Base-by-base conservation (phyloP, 495 filamentous ascomycete genomes). In the Talaromyces wortmannii region DNA sequence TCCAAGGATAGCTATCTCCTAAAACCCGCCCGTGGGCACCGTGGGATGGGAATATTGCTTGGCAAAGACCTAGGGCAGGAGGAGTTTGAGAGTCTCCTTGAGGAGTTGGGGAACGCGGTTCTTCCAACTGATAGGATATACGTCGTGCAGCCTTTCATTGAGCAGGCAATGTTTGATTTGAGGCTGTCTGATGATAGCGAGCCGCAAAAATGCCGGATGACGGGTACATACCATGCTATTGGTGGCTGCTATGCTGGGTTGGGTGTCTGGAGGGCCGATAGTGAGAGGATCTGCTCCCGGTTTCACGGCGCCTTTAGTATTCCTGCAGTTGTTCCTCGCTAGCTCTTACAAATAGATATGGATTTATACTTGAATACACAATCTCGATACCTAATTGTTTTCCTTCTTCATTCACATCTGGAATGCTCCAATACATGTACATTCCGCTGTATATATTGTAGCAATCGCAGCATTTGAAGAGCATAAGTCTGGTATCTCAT, bases 21-120 rank as follows among this genome's bases (percentile, higher is more conserved):
- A 5, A 77, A 77, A 46, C 69, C 67, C 0, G 68, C 63, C 40
- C 57, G 67, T 18, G 55, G 66, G 1, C 73, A 70, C 0, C 69
- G 68, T 30, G 73, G 74, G 0, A 69, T 63, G 5, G 74, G 73
- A 0, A 77, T 77, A 16, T 12, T 74, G 0, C 70, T 77, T 55
- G 73, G 74, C 5, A 65, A 70, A 29, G 61, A 74, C 16, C 18
- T 76, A 15, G 52, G 33, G 17, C 33, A 56, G 6, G 45, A 45
- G 0, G 48, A 58, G 11, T 75, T 71, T 71, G n/a, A 59, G 18
- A 30, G 48, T 6, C 5, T 50, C 6, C 43, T 71, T 18, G 36
- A 67, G 17, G 8, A 10, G 2, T 46, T 63, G n/a, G 45, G 53
- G 12, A 45, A 43, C 32, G 29, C 58, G 7, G 4, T 45, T 7